Evolutionary conservation across 345 rosid species (phyloP), one percentile per base, ranked within the genome.

Genomic region (Mercurialis annua): DNA sequence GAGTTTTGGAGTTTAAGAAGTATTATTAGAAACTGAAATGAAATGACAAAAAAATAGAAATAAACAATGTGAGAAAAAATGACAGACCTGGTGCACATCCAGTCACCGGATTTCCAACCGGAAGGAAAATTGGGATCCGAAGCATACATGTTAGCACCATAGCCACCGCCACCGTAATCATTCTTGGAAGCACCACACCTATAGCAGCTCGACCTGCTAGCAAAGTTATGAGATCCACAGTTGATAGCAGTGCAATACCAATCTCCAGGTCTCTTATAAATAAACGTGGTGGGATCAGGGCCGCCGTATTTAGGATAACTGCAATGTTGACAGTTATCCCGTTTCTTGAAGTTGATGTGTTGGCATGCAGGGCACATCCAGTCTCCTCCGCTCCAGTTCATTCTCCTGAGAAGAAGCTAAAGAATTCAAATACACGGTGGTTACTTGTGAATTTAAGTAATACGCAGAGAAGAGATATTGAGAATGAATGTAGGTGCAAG

Each of bases 341-440:
- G 72, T 77, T 80, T 90, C 65, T 86, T 88, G 82, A 90, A 90
- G 67, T 90, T 90, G 78, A 81, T 77, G 65, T 90, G 89, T 26
- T 84, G 83, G 75, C 97, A 90, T 15, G 89, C 92, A 6, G 79
- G 83, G 23, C 97, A 90, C 80, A 85, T 77, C 97, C 97, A 90
- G 27, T 90, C 97, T 82, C 92, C 94, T 81, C 94, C 92, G 47
- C 77, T 47, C 89, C 89, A 83, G 81, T 84, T 90, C 97, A 90
- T 90, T 71, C 34, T 61, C 48, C 26, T 21, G 0, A 5, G 2
- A 65, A n/a, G n/a, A n/a, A n/a, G n/a, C n/a, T n/a, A n/a, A n/a
- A n/a, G n/a, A n/a, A n/a, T n/a, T n/a, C n/a, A n/a, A n/a, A n/a
- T n/a, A n/a, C n/a, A n/a, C n/a, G n/a, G n/a, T n/a, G n/a, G n/a